phyloP scores from a whole-genome alignment of 805 yeast genomes.

The Starmerella ratchasimensis region DNA sequence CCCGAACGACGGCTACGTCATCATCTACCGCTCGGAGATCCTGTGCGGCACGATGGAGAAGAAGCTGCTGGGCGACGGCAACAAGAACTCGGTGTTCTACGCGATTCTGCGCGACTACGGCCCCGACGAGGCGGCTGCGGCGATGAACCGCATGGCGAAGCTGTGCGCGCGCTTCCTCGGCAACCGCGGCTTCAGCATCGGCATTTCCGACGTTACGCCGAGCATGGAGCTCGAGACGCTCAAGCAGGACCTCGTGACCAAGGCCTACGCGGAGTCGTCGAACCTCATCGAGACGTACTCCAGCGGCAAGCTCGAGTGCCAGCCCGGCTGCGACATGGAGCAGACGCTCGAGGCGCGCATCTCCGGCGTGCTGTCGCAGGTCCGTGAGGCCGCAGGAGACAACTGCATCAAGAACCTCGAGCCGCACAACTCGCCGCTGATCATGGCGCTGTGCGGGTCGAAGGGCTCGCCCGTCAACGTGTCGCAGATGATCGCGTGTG shows the following conservation, averaged over 20 bases:
- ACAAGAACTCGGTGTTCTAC: conserved; percentile 90
- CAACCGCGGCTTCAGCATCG: conserved; percentile 91
- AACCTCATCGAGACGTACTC: conserved; percentile 67
- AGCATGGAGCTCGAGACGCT: conserved; percentile 57
- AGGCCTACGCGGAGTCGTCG: conserved; percentile 83
- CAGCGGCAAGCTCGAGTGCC: conserved; percentile 85
- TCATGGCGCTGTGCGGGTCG: conserved; percentile 99
- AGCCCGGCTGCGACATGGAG: conserved; percentile 98
- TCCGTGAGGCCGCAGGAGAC: conserved; percentile 97
- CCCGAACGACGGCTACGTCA: conserved; percentile 87
- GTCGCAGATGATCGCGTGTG: conserved; percentile 96
- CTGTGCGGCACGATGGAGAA: conserved; percentile 95
- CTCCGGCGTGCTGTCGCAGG: conserved; percentile 90
- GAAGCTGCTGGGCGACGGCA: conserved; percentile 92
- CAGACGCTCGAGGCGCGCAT: conserved; percentile 96
- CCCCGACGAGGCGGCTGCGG: conserved; percentile 85
- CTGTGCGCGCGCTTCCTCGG: conserved; percentile 91
- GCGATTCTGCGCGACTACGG: conserved; percentile 93
- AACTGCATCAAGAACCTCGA: conserved; percentile 89
- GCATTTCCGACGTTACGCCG: conserved; percentile 95
- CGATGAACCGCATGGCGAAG: conserved; percentile 99
- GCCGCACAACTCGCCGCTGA: conserved; percentile 83
- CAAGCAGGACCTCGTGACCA: conserved; percentile 81
- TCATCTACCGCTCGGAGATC: conserved; percentile 79
- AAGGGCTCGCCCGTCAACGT: conserved; percentile 96